Conservation (phyloP, 345 rosid species). For the Corchorus capsularis region DNA sequence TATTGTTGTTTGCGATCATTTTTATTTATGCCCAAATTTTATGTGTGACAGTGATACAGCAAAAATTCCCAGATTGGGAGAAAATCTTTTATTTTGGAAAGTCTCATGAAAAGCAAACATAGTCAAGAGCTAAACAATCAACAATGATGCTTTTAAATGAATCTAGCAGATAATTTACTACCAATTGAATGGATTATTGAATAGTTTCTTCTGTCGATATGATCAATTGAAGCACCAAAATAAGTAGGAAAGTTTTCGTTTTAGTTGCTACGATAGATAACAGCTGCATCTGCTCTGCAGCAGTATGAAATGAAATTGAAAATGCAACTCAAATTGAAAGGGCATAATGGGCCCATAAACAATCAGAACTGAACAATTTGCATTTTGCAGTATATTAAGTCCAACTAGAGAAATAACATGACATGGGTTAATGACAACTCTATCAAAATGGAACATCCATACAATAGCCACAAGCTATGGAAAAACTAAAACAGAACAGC, state of each 20-base stretch:
- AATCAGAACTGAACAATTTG: not conserved
- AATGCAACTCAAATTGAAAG: too few species aligned
- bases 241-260: not conserved
- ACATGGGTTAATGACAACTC: not conserved
- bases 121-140: too few species aligned
- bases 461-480: not conserved
- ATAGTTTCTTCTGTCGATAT: not conserved
- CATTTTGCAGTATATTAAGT: not conserved
- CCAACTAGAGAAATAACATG: not conserved
- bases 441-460: not conserved
- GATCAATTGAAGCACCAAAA: not conserved
- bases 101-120: too few species aligned
- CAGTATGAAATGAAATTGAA: not conserved
- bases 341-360: too few species aligned
- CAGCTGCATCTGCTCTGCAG: not conserved
- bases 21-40: too few species aligned
- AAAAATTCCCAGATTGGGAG: too few species aligned
- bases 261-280: too few species aligned
- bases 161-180: too few species aligned
- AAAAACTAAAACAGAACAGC: not conserved
- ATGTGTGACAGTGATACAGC: too few species aligned
- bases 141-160: too few species aligned
- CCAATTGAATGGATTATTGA: too few species aligned
- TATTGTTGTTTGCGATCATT: not conserved
- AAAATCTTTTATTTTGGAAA: too few species aligned